Evolutionary conservation across 495 filamentous ascomycete genomes (phyloP).

Genomic region (Penicillium soppii): DNA sequence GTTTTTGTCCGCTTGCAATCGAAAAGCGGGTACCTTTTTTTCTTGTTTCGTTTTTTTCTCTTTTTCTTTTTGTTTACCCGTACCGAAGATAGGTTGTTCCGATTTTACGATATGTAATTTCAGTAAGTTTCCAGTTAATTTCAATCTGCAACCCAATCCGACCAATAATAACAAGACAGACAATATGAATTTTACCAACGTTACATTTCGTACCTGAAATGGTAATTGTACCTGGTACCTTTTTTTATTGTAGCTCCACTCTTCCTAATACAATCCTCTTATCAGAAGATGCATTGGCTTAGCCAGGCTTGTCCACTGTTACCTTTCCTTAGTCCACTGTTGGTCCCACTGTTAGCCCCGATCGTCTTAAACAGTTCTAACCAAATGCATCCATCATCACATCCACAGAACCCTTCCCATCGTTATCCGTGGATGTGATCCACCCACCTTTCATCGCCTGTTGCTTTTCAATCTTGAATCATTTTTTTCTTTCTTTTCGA

Average conservation of each 20-base stretch:
- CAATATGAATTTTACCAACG: not conserved
- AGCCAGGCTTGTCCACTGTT: not conserved
- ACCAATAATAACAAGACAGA: not conserved
- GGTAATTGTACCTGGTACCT: not conserved
- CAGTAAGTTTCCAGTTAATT: not conserved
- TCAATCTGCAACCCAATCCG: not conserved
- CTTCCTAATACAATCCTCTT: no score
- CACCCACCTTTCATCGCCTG: not conserved
- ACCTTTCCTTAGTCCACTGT: not conserved
- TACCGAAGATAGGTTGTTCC: no score
- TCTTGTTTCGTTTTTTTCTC: not conserved
- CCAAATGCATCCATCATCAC: not conserved
- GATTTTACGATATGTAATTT: no score
- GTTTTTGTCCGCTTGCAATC: not conserved
- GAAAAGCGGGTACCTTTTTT: not conserved
- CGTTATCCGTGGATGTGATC: not conserved
- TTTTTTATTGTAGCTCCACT: no score
- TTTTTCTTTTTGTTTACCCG: not conserved
- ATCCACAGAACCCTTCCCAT: not conserved
- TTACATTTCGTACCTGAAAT: no score
- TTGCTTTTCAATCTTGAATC: not conserved
- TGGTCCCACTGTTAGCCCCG: not conserved
- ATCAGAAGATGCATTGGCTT: not conserved
- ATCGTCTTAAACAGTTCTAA: slow-evolving; percentile 1
- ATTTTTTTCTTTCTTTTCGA: not conserved